Evolutionary conservation across 2,329 filamentous ascomycete species (phyloP).

Genomic region (Raffaelea ambrosiae): DNA sequence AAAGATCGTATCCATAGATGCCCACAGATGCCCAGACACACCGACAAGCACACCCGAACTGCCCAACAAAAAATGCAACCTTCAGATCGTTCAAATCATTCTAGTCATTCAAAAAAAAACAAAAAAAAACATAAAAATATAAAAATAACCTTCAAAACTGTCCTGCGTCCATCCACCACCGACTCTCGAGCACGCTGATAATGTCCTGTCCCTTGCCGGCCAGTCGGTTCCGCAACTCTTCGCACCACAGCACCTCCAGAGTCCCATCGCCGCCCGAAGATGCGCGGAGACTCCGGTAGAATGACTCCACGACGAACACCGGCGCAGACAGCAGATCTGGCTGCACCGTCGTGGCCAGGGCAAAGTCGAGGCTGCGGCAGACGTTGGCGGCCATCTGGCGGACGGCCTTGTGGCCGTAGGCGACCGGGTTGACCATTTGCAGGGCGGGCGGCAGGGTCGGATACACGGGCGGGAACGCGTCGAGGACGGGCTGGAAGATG

Average conservation of each 20-base stretch:
- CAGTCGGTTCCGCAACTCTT: slow-evolving; percentile 31
- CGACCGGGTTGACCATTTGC: slow-evolving; percentile 29
- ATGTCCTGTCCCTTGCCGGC: slow-evolving; percentile 31
- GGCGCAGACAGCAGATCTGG: slow-evolving; percentile 37
- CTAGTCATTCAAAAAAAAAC: too few species aligned
- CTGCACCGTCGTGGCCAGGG: slow-evolving; percentile 32
- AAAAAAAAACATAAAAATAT: too few species aligned
- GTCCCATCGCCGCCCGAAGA: slow-evolving; percentile 30
- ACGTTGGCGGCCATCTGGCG: slow-evolving; percentile 38
- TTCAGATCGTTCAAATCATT: too few species aligned
- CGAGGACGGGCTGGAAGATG: slow-evolving; percentile 34
- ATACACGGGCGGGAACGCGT: slow-evolving; percentile 29
- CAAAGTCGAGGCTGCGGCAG: slow-evolving; percentile 42
- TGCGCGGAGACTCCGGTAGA: slow-evolving; percentile 30
- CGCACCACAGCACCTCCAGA: slow-evolving; percentile 40
- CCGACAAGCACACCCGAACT: too few species aligned
- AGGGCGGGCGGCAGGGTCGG: slow-evolving; percentile 22
- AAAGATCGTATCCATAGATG: too few species aligned
- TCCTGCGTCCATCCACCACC: slow-evolving; percentile 27
- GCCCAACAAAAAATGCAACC: too few species aligned
- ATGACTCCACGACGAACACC: slow-evolving; percentile 31
- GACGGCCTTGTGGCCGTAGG: slow-evolving; percentile 23
- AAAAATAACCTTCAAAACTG: too few species aligned
- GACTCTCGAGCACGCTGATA: slow-evolving; percentile 26
- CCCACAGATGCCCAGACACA: too few species aligned